Evolutionary conservation across 2,329 filamentous ascomycete genomes (phyloP).

Genomic region (Tetracladium maxilliforme): DNA sequence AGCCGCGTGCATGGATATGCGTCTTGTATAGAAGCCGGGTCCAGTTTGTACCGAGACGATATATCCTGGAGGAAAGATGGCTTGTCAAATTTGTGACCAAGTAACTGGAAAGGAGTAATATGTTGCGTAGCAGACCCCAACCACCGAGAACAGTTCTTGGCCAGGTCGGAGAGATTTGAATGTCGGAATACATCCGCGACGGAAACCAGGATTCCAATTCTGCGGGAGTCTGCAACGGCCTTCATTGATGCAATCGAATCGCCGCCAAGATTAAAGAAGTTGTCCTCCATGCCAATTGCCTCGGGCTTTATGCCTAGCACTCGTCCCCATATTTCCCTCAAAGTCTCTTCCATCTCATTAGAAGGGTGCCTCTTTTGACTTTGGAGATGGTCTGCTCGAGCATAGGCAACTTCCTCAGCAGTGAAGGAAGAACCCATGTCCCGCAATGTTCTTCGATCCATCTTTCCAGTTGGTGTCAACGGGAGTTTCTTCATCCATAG

Average conservation of each 20-base stretch:
- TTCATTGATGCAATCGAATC: constrained; percentile 29
- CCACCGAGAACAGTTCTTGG: too few relatives aligned
- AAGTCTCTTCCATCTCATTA: not conserved
- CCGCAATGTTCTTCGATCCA: too few relatives aligned
- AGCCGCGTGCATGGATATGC: constrained; percentile 19
- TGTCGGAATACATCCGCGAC: not conserved
- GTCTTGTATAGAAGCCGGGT: too few relatives aligned
- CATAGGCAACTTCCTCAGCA: constrained; percentile 3
- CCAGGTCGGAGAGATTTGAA: not conserved
- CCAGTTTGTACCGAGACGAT: too few relatives aligned
- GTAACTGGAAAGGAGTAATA: too few relatives aligned
- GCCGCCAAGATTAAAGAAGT: constrained; percentile 29
- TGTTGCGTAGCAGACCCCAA: too few relatives aligned
- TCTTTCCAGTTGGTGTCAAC: too few relatives aligned
- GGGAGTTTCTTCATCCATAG: too few relatives aligned
- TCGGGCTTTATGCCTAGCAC: not conserved
- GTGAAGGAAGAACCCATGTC: too few relatives aligned
- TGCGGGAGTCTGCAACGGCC: constrained; percentile 20
- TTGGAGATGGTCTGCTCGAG: not conserved
- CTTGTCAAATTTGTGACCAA: too few relatives aligned
- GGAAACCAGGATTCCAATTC: constrained; percentile 1
- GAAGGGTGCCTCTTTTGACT: not conserved
- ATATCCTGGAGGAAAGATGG: too few relatives aligned
- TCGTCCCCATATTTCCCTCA: not conserved
- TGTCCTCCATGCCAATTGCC: constrained; percentile 19